These are phyloP conservation scores for Trifolium subterraneum DNA, from an alignment of 306 rosid genomes.

Conservation along the genomic window DNA sequence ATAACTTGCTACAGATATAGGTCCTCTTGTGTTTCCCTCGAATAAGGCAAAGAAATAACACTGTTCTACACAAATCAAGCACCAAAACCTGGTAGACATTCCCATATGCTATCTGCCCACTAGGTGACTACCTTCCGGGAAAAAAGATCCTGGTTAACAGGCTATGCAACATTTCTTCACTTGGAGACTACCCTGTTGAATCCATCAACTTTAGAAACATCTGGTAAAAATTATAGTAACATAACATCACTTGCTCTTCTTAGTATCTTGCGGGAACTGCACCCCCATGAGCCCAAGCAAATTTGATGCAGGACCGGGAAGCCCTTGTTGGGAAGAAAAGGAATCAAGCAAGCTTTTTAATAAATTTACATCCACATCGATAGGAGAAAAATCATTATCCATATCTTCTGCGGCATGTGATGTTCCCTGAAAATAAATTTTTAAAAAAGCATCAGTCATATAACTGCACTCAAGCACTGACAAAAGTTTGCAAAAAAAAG, in stretches of 20 bases:
- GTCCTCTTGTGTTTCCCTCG: conserved; percentile 25
- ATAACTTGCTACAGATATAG: background rate
- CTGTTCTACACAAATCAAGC: background rate
- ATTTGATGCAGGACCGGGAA: conserved; percentile 99
- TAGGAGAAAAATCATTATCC: conserved; percentile 86
- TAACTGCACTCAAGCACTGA: conserved; percentile 22
- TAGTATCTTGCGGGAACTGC: conserved; percentile 71
- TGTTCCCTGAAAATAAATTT: conserved; percentile 63
- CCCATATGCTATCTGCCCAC: conserved; percentile 9
- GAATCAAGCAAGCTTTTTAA: conserved; percentile 93
- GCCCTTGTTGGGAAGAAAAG: conserved; percentile 94
- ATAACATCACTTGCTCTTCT: conserved; percentile 60
- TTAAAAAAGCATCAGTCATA: conserved; percentile 14
- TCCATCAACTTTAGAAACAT: conserved; percentile 2
- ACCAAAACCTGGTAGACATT: conserved; percentile 31
- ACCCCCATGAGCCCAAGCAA: conserved; percentile 94
- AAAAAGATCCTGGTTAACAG: background rate
- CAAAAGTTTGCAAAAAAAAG: conserved; percentile 7
- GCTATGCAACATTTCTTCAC: conserved; percentile 17
- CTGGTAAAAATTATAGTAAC: conserved; percentile 3
- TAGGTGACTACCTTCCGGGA: conserved; percentile 10
- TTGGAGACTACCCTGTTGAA: conserved; percentile 2
- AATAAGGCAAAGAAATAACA: conserved; percentile 24
- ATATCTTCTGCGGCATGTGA: conserved; percentile 58
- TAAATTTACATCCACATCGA: conserved; percentile 92